Evolutionary conservation across 768 basidiomycete genomes (phyloP), one percentile per base, ranked within the genome.

Genomic region (Rhodosporidiobolus sp.): DNA sequence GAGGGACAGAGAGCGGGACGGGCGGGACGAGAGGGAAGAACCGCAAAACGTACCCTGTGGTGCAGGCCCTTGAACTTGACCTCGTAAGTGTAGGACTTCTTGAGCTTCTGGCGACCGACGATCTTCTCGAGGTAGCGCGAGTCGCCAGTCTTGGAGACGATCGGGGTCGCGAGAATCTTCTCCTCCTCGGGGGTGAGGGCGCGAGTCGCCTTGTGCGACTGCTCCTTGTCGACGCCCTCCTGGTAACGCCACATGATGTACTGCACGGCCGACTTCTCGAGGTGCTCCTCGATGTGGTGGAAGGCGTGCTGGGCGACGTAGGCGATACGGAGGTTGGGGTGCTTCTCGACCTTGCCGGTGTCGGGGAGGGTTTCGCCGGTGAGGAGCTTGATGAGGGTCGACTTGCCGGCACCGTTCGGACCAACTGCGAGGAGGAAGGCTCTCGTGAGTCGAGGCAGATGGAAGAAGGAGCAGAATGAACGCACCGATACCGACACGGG

Each of bases 231-330:
- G 82, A 95, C 90, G 60, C 94, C 95, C 81, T 96, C 94, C 80
- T 97, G 94, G 87, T 94, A 98, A 77, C 94, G 90, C 94, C 94
- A 98, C 83, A 96, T 93, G 78, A 97, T 96, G 80, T 98, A 98
- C 65, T 89, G 90, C 71, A 94, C 91, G 34, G 95, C 92, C 9
- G 94, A 95, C 84, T 98, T 96, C 82, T 95, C 93, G 55, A 98
- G 81, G 83, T 98, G 94, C 77, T 87, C 89, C 80, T 95, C 92
- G 90, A 80, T 72, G 80, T 98, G 94, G 83, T 96, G 95, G 66
- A 95, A 97, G 49, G 94, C 94, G 81, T 98, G 94, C 79, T 98
- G 94, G 8, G 95, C 94, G 74, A 98, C 93, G 81, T 97, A 97
- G 63, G 93, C 94, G 65, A 97, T 91, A 72, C 94, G 90, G 50